Evolutionary conservation across 192 early-diverging fungal genomes (phyloP).

Genomic region (Cladochytrium replicatum): DNA sequence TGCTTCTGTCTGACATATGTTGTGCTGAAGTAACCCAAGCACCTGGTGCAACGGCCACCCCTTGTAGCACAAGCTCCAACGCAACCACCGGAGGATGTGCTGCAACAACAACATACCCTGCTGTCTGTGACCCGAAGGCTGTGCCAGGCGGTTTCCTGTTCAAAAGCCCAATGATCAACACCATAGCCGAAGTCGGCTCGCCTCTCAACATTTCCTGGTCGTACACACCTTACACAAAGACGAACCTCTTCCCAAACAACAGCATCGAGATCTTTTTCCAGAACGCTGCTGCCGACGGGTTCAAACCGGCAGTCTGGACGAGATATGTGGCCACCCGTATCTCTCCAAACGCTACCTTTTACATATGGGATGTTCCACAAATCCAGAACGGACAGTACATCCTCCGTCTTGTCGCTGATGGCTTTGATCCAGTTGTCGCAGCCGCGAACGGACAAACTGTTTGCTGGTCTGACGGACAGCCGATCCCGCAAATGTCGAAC

Average conservation of each 20-base stretch:
- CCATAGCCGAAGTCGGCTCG: slow-evolving; percentile 6
- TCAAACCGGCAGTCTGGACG: slow-evolving; percentile 7
- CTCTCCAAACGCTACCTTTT: neutral
- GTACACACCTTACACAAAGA: slow-evolving; percentile 15
- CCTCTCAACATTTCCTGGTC: slow-evolving; percentile 21
- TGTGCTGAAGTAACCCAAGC: too few species aligned
- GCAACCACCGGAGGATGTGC: too few species aligned
- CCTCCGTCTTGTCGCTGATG: slow-evolving; percentile 16
- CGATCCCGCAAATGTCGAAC: too few species aligned
- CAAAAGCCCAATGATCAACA: neutral
- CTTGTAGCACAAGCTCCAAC: too few species aligned
- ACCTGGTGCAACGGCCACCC: too few species aligned
- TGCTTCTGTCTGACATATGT: too few species aligned
- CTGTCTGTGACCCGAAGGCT: too few species aligned
- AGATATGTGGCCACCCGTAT: slow-evolving; percentile 1
- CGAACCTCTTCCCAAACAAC: slow-evolving; percentile 6
- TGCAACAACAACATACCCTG: too few species aligned
- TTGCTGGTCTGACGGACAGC: too few species aligned
- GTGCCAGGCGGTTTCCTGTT: slow-evolving; percentile 14
- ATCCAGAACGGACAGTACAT: slow-evolving; percentile 11
- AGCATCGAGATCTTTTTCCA: slow-evolving; percentile 14
- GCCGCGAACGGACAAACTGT: too few species aligned
- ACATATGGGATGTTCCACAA: slow-evolving; percentile 15
- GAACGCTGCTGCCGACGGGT: neutral
- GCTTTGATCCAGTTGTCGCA: slow-evolving; percentile 14